Conservation (phyloP, 805 yeast genomes). For the Sugiyamaella americana region DNA sequence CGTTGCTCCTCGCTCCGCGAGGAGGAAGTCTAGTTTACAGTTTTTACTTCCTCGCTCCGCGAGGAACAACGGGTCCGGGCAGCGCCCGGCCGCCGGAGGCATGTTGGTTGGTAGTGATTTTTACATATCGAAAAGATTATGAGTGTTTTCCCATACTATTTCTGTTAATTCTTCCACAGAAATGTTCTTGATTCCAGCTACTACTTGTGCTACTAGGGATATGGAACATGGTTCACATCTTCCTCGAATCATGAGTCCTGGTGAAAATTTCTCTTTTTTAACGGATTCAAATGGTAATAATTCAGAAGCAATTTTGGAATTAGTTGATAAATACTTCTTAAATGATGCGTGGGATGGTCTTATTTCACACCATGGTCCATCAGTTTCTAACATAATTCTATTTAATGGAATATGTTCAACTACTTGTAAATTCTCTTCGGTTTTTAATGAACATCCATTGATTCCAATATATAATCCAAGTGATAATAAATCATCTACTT, state of each 20-base stretch:
- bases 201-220: conserved; percentile 68
- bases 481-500: conserved; percentile 49
- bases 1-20: too few species aligned
- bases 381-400: conserved; percentile 79
- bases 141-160: conserved; percentile 47
- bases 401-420: conserved; percentile 64
- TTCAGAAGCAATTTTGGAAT: conserved; percentile 24
- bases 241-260: conserved; percentile 55
- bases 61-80: too few species aligned
- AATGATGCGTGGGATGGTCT: conserved; percentile 75
- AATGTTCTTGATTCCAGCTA: conserved; percentile 45
- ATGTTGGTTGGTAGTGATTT: not conserved
- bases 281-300: conserved; percentile 54
- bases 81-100: too few species aligned
- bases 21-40: too few species aligned
- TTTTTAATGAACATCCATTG: conserved; percentile 88
- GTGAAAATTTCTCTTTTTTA: conserved; percentile 54
- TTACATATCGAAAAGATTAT: conserved; percentile 7
- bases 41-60: too few species aligned
- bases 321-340: conserved; percentile 36
- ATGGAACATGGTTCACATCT: conserved; percentile 91
- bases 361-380: conserved; percentile 98
- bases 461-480: conserved; percentile 69
- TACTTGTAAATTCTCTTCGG: conserved; percentile 64
- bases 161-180: conserved; percentile 42